These are phyloP conservation scores for Aspergillus transmontanensis DNA, from an alignment of 2,329 filamentous ascomycete species.

Conservation along the genomic window DNA sequence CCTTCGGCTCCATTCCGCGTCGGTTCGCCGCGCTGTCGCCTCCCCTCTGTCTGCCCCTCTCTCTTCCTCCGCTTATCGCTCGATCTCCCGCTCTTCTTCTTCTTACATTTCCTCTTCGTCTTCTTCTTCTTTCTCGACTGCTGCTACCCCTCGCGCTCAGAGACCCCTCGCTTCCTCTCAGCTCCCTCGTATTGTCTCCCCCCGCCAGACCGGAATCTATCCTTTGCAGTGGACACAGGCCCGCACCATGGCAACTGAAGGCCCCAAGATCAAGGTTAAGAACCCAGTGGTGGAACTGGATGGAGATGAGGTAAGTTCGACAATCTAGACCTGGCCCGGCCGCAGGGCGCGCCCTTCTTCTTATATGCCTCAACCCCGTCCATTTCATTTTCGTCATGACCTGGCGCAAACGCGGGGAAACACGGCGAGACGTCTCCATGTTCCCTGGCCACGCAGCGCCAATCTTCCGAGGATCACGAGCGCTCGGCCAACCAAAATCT, in stretches of 20 bases:
- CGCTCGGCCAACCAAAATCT: conserved; percentile 11
- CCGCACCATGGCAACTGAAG: conserved; percentile 50
- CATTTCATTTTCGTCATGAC: conserved; percentile 30
- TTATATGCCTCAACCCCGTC: conserved; percentile 17
- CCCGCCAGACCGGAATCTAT: conserved; percentile 34
- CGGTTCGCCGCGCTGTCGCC: conserved; percentile 38
- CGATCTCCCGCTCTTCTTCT: conserved; percentile 16
- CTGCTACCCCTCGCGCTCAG: conserved; percentile 29
- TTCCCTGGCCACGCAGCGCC: conserved; percentile 24
- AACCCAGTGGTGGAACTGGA: conserved; percentile 98
- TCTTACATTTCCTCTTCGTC: conserved; percentile 23
- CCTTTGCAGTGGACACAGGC: conserved; percentile 36
- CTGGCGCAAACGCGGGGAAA: conserved; percentile 34
- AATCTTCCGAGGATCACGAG: conserved; percentile 23
- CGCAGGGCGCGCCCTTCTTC: conserved; percentile 6
- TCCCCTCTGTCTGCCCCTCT: conserved; percentile 34
- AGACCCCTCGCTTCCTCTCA: conserved; percentile 30
- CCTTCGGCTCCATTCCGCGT: conserved; percentile 43
- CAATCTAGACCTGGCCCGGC: conserved; percentile 14
- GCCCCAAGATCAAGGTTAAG: conserved; percentile 97
- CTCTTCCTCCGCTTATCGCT: conserved; percentile 27
- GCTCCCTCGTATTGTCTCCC: conserved; percentile 25
- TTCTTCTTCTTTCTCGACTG: conserved; percentile 26
- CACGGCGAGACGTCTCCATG: conserved; percentile 26
- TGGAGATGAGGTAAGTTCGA: conserved; percentile 63